Base-by-base conservation (phyloP, 805 yeast genomes). In the Saccharomycopsis fermentans region DNA sequence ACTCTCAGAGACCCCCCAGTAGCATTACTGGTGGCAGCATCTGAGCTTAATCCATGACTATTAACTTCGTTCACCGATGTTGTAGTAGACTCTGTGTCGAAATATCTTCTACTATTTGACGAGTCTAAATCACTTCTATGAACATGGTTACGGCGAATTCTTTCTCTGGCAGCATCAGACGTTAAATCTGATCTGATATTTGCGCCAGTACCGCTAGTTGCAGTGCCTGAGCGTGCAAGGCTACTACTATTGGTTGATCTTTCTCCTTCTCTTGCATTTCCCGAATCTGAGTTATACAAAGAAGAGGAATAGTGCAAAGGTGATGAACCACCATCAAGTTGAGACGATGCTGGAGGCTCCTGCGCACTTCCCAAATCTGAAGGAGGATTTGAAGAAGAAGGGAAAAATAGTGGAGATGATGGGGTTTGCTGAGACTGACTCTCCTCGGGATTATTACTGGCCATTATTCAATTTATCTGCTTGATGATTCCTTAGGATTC, bases 41-140 rank as follows among this genome's bases (percentile, higher is more conserved):
- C 67, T n/a, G 68, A 56, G 24, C 60, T 51, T 51, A 54, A 62
- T 14, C 58, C 60, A 47, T 63, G 58, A 29, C 59, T 19, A 36
- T 53, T 55, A 43, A 27, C 37, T 3, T 50, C 57, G 9, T 29
- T 21, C 6, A 21, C 29, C 6, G 55, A 34, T 6, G 29, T 21
- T 14, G 39, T 36, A 37, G 39, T 27, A 52, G 35, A 1, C 29
- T 55, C 21, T 65, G 65, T 56, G 57, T 67, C 70, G 58, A 84
- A 81, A 59, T 82, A 75, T 67, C 90, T 74, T 60, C 82, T 72
- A 58, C 74, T 67, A 57, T 87, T 95, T 0, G 85, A 76, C 0
- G 85, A 80, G 67, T 85, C 85, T 55, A 90, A 76, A 68, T 90
- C 96, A 64, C 94, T 90, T 73, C 97, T 81, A 58, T 82, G 75